These are phyloP conservation scores for Apiotrichum domesticum DNA, from an alignment of 1,284 basidiomycete species.

Conservation along the genomic window DNA sequence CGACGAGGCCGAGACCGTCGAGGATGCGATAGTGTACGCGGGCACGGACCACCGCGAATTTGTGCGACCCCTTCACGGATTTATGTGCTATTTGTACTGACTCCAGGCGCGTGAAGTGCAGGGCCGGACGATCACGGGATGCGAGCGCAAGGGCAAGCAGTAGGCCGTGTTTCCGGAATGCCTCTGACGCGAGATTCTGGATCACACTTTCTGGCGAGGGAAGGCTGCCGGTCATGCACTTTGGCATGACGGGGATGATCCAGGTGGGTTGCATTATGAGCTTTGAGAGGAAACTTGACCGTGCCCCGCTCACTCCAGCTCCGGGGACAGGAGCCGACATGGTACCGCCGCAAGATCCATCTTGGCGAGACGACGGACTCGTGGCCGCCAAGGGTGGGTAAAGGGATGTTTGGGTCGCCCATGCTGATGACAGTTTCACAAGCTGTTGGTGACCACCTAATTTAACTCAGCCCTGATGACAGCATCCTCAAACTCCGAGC, in stretches of 20 bases:
- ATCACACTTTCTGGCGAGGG: slow-evolving; percentile 60
- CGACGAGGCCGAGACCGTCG: slow-evolving; percentile 55
- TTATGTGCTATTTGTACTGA: background rate
- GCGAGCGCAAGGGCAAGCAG: slow-evolving; percentile 68
- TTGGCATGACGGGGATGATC: slow-evolving; percentile 76
- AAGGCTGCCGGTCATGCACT: slow-evolving; percentile 64
- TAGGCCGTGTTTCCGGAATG: slow-evolving; percentile 17
- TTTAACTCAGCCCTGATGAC: slow-evolving; percentile 4
- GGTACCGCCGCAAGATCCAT: slow-evolving; percentile 56
- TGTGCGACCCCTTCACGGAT: slow-evolving; percentile 49
- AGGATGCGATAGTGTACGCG: slow-evolving; percentile 66
- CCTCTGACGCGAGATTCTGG: slow-evolving; percentile 53
- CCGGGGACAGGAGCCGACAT: slow-evolving; percentile 57
- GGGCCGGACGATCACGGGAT: slow-evolving; percentile 57
- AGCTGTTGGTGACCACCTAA: slow-evolving; percentile 25
- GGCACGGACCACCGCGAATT: slow-evolving; percentile 59
- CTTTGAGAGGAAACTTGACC: background rate
- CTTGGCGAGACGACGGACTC: slow-evolving; percentile 50
- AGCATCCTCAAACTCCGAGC: slow-evolving; percentile 49
- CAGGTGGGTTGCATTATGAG: slow-evolving; percentile 49
- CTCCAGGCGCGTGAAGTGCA: slow-evolving; percentile 56
- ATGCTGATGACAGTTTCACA: slow-evolving; percentile 26
- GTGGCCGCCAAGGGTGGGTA: slow-evolving; percentile 74
- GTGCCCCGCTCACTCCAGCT: slow-evolving; percentile 48
- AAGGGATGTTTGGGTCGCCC: background rate